Evolutionary conservation across 495 filamentous ascomycete genomes (phyloP).

Genomic region (Xylaria acuta): DNA sequence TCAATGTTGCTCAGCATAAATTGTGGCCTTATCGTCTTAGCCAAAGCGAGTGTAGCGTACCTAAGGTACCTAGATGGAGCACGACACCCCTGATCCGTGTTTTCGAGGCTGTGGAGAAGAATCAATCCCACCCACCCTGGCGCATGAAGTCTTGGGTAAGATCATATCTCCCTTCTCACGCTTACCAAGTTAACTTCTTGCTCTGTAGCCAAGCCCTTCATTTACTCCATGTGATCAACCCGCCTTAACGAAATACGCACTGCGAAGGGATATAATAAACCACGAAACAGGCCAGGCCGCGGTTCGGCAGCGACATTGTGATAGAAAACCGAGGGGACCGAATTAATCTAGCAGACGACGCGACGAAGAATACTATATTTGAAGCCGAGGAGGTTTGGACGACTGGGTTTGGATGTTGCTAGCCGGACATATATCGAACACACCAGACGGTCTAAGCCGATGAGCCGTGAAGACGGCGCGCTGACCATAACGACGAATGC

Average conservation of each 20-base stretch:
- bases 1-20: background rate
- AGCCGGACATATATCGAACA: background rate
- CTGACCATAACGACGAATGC: constrained; percentile 3
- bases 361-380: background rate
- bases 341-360: background rate
- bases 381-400: background rate
- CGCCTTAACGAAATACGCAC: background rate
- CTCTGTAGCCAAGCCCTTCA: background rate
- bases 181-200: background rate
- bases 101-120: constrained; percentile 18
- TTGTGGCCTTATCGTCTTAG: background rate
- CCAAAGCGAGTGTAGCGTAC: background rate
- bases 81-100: constrained; percentile 7
- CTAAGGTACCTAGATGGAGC: background rate
- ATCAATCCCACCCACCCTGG: constrained; percentile 7
- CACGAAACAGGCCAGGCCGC: background rate
- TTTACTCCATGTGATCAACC: background rate
- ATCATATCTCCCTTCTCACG: background rate
- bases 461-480: constrained; percentile 26
- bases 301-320: background rate
- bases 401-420: background rate
- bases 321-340: background rate
- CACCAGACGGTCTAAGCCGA: background rate
- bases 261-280: background rate
- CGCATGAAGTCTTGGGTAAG: constrained; percentile 2